Evolutionary conservation across 129 eudicot species (phyloP).

Genomic region (Chrysanthemum seticuspe): DNA sequence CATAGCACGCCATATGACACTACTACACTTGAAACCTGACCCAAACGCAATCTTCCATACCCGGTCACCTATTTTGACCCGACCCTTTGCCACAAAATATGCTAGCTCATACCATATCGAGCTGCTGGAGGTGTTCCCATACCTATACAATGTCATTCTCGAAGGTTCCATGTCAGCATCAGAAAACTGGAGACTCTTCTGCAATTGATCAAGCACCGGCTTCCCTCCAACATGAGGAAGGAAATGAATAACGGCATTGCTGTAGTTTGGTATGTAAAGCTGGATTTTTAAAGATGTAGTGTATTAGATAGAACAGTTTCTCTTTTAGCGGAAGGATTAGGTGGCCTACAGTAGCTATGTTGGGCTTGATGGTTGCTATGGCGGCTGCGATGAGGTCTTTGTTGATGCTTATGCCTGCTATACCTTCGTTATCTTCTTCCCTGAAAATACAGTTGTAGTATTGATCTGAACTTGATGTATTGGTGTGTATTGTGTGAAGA

Average conservation of each 20-base stretch:
- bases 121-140: slow-evolving; percentile 59
- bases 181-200: slow-evolving; percentile 30
- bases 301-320: slow-evolving; percentile 14
- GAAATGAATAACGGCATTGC: slow-evolving; percentile 40
- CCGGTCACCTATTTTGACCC: slow-evolving; percentile 47
- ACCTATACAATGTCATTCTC: slow-evolving; percentile 55
- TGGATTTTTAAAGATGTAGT: neutral
- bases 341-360: slow-evolving; percentile 30
- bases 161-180: slow-evolving; percentile 51
- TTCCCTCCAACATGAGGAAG: slow-evolving; percentile 60
- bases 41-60: slow-evolving; percentile 62
- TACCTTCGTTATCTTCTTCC: slow-evolving; percentile 42
- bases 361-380: slow-evolving; percentile 21
- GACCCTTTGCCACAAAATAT: slow-evolving; percentile 60
- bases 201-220: slow-evolving; percentile 49
- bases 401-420: slow-evolving; percentile 34
- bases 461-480: slow-evolving; percentile 42
- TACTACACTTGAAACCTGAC: slow-evolving; percentile 58
- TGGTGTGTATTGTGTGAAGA: slow-evolving; percentile 42
- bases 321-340: slow-evolving; percentile 45
- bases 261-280: slow-evolving; percentile 41
- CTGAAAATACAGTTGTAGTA: slow-evolving; percentile 43
- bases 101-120: slow-evolving; percentile 44
- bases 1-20: slow-evolving; percentile 52
- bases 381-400: slow-evolving; percentile 44